A percentile compares a stretch with the other conserved stretches of the same genome.
Evolutionary conservation across 2,329 filamentous ascomycete species (phyloP).

Genomic region (Celoporthe dispersa): DNA sequence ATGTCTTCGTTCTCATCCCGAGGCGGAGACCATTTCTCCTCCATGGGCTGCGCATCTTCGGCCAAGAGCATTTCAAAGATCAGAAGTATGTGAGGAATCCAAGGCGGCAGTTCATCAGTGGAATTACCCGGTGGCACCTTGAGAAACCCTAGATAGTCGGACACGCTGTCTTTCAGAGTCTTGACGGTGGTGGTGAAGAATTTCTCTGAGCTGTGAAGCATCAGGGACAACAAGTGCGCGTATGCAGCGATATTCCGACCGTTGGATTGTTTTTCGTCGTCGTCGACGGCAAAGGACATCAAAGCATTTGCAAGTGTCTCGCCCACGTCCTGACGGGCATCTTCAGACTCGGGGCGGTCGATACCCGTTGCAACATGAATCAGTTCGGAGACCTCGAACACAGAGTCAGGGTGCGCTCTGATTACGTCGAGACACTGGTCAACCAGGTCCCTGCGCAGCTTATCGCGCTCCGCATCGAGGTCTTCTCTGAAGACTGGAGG

Average conservation of each 20-base stretch:
- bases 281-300: slow-evolving; percentile 67
- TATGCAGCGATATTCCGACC: slow-evolving; percentile 77
- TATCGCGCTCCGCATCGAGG: slow-evolving; percentile 74
- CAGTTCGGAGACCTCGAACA: slow-evolving; percentile 88
- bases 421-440: slow-evolving; percentile 91
- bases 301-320: slow-evolving; percentile 83
- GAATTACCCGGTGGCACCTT: slow-evolving; percentile 69
- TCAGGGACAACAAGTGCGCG: slow-evolving; percentile 85
- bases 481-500: slow-evolving; percentile 70
- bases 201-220: slow-evolving; percentile 75
- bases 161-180: slow-evolving; percentile 76
- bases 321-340: slow-evolving; percentile 72
- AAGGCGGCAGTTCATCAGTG: slow-evolving; percentile 81
- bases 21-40: slow-evolving; percentile 71
- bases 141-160: slow-evolving; percentile 78
- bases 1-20: slow-evolving; percentile 53
- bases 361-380: slow-evolving; percentile 69
- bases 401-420: slow-evolving; percentile 82
- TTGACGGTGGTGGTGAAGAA: slow-evolving; percentile 81
- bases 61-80: slow-evolving; percentile 90
- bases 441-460: slow-evolving; percentile 77
- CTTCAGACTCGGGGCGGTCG: slow-evolving; percentile 59
- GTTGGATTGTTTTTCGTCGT: slow-evolving; percentile 68
- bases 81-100: slow-evolving; percentile 88
- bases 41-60: slow-evolving; percentile 80